Conservation (phyloP, 2,329 filamentous ascomycete species). For the Colletotrichum scovillei region DNA sequence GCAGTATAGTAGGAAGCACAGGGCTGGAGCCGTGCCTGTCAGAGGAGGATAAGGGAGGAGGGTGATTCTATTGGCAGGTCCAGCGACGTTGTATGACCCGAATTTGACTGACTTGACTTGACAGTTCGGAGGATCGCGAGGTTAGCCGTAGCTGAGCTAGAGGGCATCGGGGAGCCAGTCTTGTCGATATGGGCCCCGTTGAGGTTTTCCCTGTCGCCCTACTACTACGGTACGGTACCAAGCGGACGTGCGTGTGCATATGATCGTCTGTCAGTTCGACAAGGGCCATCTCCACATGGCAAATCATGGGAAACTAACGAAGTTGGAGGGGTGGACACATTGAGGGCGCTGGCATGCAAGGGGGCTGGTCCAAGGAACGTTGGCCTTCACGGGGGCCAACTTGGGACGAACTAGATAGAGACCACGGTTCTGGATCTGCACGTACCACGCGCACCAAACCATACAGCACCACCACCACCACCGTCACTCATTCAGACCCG, state of each 20-base stretch:
- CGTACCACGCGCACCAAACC: background rate
- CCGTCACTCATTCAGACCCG: background rate
- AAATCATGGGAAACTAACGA: conserved; percentile 6
- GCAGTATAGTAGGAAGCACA: background rate
- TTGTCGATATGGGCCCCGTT: background rate
- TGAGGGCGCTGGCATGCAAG: conserved; percentile 28
- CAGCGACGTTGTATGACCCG: background rate
- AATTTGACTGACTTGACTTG: conserved; percentile 22
- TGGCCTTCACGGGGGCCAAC: conserved; percentile 17
- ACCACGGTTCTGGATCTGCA: conserved; percentile 3
- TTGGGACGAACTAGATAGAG: conserved; percentile 5
- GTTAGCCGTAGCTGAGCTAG: background rate
- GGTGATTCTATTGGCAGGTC: conserved; percentile 18
- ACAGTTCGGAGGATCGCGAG: conserved; percentile 7
- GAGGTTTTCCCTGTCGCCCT: conserved; percentile 22
- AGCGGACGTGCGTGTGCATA: background rate
- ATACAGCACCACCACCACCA: background rate
- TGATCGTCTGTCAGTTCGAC: conserved; percentile 5
- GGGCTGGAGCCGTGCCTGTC: conserved; percentile 1
- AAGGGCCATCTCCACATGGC: conserved; percentile 27
- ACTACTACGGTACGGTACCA: background rate
- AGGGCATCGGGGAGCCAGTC: background rate
- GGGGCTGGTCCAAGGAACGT: conserved; percentile 27
- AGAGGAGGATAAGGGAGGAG: conserved; percentile 21
- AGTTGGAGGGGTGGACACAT: conserved; percentile 25